Base-by-base conservation (phyloP, 2,329 filamentous ascomycete species). In the Colletotrichum sp. region DNA sequence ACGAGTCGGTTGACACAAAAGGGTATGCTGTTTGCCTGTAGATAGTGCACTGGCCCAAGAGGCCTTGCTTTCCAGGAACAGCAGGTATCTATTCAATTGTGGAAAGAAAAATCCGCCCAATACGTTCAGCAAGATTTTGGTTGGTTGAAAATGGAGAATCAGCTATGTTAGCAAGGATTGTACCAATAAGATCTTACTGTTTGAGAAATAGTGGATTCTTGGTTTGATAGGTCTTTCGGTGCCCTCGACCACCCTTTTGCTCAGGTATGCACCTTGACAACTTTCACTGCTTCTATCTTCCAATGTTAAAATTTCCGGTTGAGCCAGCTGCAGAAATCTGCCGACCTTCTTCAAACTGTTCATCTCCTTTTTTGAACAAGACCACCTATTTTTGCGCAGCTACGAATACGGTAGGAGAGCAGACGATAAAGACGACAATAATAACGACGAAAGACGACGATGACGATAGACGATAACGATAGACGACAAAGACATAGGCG, bases 341-440 rank as follows among this genome's bases (percentile, higher is more conserved):
- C 3, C 18, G 1, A 2, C 3, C 0, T 48, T 48, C 0, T 48
- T 48, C 18, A 18, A 48, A n/a, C 8, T n/a, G 0, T 10, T n/a
- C 16, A 43, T 43, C 18, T 3, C 8, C 38, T 43, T 43, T 10
- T n/a, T 10, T 3, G 2, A 43, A 5, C 8, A 43, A 43, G 16
- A 18, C 36, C 36, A 5, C 36, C 16, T n/a, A n/a, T n/a, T n/a
- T n/a, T n/a, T n/a, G n/a, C n/a, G n/a, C n/a, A n/a, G n/a, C 36
- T 18, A n/a, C 38, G 38, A n/a, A 43, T 18, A 43, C 38, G 16
- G 8, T 0, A n/a, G 8, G 2, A n/a, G 8, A n/a, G 38, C 4
- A 43, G 38, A n/a, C 38, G 16, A n/a, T 6, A 43, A 0, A 43
- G 38, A 43, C 38, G 18, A 43, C n/a, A n/a, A n/a, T n/a, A n/a